Conservation (phyloP, 345 rosid genomes). For the Salix koriyanagi region DNA sequence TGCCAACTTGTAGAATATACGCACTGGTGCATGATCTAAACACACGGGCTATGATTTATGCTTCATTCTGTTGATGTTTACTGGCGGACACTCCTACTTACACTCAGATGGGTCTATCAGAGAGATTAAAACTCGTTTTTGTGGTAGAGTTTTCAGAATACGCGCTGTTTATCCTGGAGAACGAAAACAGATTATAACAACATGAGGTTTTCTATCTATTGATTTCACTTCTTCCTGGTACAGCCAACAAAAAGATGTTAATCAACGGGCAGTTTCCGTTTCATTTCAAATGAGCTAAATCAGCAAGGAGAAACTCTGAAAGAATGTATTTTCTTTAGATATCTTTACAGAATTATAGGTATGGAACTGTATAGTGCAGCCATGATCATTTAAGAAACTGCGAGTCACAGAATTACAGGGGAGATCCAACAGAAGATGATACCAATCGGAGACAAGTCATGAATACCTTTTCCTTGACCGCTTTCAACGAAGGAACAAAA, state of each 20-base stretch:
- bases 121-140: neutral
- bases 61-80: neutral
- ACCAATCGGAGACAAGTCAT: constrained; percentile 7
- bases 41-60: neutral
- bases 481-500: constrained; percentile 10
- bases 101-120: neutral
- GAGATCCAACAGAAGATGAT: constrained; percentile 4
- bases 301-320: neutral
- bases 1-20: neutral
- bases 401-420: constrained; percentile 18
- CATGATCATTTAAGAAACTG: constrained; percentile 11
- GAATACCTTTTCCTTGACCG: constrained; percentile 20
- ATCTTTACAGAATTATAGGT: neutral
- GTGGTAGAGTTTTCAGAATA: neutral
- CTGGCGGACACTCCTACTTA: neutral
- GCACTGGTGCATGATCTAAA: neutral
- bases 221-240: neutral
- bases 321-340: constrained; percentile 5
- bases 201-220: neutral
- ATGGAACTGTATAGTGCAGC: constrained; percentile 6
- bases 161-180: neutral
- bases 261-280: neutral
- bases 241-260: neutral
- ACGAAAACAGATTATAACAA: neutral
- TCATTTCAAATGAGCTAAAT: neutral